Evolutionary conservation across 805 yeast genomes (phyloP), one percentile per base, ranked within the genome.

Genomic region (Maudiozyma turicensis): DNA sequence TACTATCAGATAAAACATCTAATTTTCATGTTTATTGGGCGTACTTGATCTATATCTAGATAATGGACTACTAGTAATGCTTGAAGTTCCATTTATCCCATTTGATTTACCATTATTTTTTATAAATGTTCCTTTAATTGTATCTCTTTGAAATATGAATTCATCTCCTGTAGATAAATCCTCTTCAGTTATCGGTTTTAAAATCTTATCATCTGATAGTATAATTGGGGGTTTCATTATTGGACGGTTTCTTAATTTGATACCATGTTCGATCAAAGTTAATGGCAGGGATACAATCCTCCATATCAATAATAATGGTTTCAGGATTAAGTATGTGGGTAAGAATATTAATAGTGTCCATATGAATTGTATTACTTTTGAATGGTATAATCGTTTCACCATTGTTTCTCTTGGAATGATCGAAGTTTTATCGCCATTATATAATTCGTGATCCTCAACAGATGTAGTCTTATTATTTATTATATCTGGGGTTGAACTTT

Each of bases 231-330:
- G 10, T 13, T 11, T 34, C 32, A 41, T 41, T 14, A 32, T 44
- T 13, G 48, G 38, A 14, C 53, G 46, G n/a, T 45, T 51, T 45
- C 55, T 50, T 30, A 56, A 46, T 31, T 57, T 57, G 11, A 55
- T 50, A 8, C 60, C 61, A 28, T 58, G 50, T 48, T 61, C 62
- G 13, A 78, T 58, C 14, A 77, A 57, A 49, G 72, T 68, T 52
- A 81, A 64, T 0, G 90, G 90, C 57, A 74, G 78, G 1, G 81
- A 72, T 6, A 77, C 49, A n/a, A 82, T 52, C 46, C 67, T 71
- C 76, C 85, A 73, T 1, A 74, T 41, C 44, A 74, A 68, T 5
- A 66, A 51, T 13, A 78, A 49, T 2, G 90, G 89, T 49, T 72
- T 73, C n/a, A 76, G 52, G 5, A 82, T 53, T 6, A 82, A 46